Base-by-base conservation (phyloP, 257 asterid species). In the Apocynum venetum region DNA sequence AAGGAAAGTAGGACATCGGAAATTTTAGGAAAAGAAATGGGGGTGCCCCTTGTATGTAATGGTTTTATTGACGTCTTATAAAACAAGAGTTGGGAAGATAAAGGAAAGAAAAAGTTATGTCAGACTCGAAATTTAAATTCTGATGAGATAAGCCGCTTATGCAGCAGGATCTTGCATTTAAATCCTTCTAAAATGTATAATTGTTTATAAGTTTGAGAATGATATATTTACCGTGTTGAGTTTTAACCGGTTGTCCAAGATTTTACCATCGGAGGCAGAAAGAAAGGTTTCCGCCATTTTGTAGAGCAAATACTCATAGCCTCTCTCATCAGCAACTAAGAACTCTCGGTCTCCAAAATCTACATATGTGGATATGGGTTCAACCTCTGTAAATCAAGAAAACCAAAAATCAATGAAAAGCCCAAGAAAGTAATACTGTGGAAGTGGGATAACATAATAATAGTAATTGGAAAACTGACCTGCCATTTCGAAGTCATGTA, bases 401-500 rank as follows among this genome's bases (percentile, higher is more conserved):
- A 41, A 17, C 14, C 41, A 15, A 43, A 25, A 46, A 35, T 15
- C 3, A 74, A 31, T 8, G 12, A 55, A 56, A 72, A 46, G 59
- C 20, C 41, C 43, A 17, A 25, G 13, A 56, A 43, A 15, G 41
- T 4, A 20, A 52, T 35, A 25, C 31, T 25, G 48, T 2, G 59
- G 8, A 12, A 60, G 35, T 20, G 8, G 49, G 48, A 55, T 55
- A 15, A 4, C 7, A n/a, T 61, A 35, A 9, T 3, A 55, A 36
- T 44, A 8, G 7, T 19, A 57, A 17, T 25, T 25, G 3, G 47
- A 46, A 76, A 55, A 59, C 72, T 78, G 25, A 92, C 98, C 98
- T 86, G 98, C 97, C 98, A 94, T 94, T 85, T 94, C 98, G 86
- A 92, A 94, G 84, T 94, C 98, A 60, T 94, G 97, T 48, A 94